A percentile compares a stretch with the other conserved stretches of the same genome.
phyloP scores from a whole-genome alignment of 2,329 filamentous ascomycete species.

The Samsoniella hepiali region DNA sequence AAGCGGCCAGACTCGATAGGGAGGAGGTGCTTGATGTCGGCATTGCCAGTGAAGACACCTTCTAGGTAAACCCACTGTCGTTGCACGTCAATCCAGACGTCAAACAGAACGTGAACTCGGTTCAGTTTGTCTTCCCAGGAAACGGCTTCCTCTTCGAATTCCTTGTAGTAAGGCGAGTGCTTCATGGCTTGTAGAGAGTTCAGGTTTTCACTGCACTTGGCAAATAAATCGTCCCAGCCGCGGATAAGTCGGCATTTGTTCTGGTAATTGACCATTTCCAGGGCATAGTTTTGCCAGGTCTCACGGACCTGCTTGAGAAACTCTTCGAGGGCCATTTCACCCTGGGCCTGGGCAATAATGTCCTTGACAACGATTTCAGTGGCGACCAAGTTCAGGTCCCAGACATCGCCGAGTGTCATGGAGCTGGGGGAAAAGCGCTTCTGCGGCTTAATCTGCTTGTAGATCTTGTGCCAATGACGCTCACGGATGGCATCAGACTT shows the following conservation, averaged over 20 bases:
- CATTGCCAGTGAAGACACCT: slow-evolving; percentile 97
- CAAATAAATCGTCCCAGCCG: slow-evolving; percentile 96
- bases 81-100: slow-evolving; percentile 99
- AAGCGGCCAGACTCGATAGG: slow-evolving; percentile 96
- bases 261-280: slow-evolving; percentile 95
- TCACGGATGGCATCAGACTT: slow-evolving; percentile 96
- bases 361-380: slow-evolving; percentile 86
- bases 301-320: slow-evolving; percentile 96
- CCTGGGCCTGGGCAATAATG: slow-evolving; percentile 92
- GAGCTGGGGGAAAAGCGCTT: slow-evolving; percentile 92
- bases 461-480: slow-evolving; percentile 96
- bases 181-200: slow-evolving; percentile 98
- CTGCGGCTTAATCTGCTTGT: slow-evolving; percentile 88
- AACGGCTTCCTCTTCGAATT: slow-evolving; percentile 96
- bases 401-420: slow-evolving; percentile 96
- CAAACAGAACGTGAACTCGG: slow-evolving; percentile 93
- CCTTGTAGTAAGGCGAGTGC: slow-evolving; percentile 98
- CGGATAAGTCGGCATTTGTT: slow-evolving; percentile 97
- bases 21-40: slow-evolving; percentile 95
- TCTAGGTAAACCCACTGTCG: slow-evolving; percentile 99
- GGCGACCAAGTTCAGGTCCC: slow-evolving; percentile 88
- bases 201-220: slow-evolving; percentile 96
- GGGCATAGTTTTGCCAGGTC: slow-evolving; percentile 90
- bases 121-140: slow-evolving; percentile 98
- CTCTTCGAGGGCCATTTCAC: slow-evolving; percentile 97